Evolutionary conservation across 352 stramenopile species (phyloP).

Genomic region (Pythium myriotylum): DNA sequence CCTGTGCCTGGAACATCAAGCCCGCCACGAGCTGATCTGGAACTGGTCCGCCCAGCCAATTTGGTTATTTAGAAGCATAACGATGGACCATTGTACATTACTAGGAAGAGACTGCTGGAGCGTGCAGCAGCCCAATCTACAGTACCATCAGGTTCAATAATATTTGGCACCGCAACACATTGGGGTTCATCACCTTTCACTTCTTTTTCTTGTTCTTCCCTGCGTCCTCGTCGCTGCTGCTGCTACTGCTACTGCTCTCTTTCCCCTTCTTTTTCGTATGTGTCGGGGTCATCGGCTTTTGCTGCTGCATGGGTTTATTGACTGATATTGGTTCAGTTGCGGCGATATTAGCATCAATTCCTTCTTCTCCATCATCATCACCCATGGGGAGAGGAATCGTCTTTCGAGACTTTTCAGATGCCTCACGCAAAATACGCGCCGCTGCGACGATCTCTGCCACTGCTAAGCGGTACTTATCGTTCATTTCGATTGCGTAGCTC

Average conservation of each 20-base stretch:
- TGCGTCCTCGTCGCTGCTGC: neutral
- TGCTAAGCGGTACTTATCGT: conserved; percentile 63
- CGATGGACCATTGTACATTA: no score
- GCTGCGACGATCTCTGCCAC: conserved; percentile 48
- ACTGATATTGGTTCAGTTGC: conserved; percentile 13
- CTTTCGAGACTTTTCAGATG: conserved; percentile 2
- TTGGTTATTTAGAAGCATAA: no score
- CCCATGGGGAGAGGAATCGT: conserved; percentile 1
- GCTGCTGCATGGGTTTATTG: neutral
- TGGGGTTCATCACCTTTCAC: no score
- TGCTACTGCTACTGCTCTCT: conserved; percentile 1
- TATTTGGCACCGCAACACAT: no score
- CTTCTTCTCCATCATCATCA: conserved; percentile 3
- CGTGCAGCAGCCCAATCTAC: no score
- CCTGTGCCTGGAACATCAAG: conserved; percentile 83
- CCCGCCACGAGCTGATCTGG: conserved; percentile 14
- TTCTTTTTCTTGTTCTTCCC: neutral
- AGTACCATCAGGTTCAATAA: no score
- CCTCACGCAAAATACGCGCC: conserved; percentile 1
- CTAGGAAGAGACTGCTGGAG: no score
- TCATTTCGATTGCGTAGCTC: conserved; percentile 72
- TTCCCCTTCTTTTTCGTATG: neutral
- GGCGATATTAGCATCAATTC: conserved; percentile 8
- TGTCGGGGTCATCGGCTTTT: neutral
- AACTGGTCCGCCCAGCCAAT: no score